Base-by-base conservation (phyloP, 306 rosid genomes). In the Prunus padus region DNA sequence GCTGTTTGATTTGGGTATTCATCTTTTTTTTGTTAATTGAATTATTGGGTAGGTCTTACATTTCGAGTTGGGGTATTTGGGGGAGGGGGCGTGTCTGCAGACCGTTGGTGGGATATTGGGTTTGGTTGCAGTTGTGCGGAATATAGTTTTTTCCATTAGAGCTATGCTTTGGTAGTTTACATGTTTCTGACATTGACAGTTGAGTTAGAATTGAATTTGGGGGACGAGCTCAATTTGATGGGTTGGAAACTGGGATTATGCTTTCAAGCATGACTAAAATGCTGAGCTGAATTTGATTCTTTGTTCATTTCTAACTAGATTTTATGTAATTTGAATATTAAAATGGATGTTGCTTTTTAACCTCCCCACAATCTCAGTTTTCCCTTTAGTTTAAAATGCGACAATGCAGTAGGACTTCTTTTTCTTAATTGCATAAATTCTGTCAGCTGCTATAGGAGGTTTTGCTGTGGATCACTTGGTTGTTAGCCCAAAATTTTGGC, bases 1-100 rank as follows among this genome's bases (percentile, higher is more conserved):
- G 22, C 56, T 13, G 44, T 28, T 28, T 64, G 23, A 15, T 30
- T 57, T 28, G 42, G 44, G 11, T 57, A 8, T 45, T 44, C 64
- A 15, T 64, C 18, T 55, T 44, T 72, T 72, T 37, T 63, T 50
- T 30, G 61, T 30, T 50, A 3, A 72, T 72, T 75, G 64, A 71
- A 22, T 15, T 57, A 14, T 37, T 54, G 66, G 55, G 52, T 56
- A 8, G 40, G 42, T 74, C 33, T 67, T 16, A 23, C 30, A 23
- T 67, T 67, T 46, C 22, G 33, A 46, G 16, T 67, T 67, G 55
- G 19, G 19, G 4, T 30, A 2, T 28, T 4, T 11, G 9, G 14
- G 18, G 67, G 6, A 4, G 13, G 3, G 67, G 0, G 19, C 15
- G 6, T 13, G 52, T 47, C 19, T 47, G 14, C 52, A 47, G 16